These are phyloP conservation scores for Entamoeba moshkovskii DNA, from an alignment of 208 protist genomes.

Conservation along the genomic window DNA sequence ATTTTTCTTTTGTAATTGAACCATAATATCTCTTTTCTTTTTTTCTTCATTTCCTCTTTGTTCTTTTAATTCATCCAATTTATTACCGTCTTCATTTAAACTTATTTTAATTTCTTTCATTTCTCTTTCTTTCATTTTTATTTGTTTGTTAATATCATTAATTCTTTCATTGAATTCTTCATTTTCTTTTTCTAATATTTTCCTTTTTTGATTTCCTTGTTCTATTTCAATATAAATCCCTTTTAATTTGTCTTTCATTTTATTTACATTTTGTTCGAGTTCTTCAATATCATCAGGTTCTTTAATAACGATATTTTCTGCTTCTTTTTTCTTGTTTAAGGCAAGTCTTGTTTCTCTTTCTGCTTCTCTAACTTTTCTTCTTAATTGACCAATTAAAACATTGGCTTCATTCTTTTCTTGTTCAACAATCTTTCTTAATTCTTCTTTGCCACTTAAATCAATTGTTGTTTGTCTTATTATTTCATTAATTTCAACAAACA, in stretches of 20 bases:
- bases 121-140: background rate
- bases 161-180: background rate
- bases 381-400: background rate
- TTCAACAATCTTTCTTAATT: background rate
- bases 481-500: background rate
- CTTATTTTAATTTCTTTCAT: background rate
- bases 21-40: background rate
- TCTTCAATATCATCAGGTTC: background rate
- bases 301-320: background rate
- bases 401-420: background rate
- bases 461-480: background rate
- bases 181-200: background rate
- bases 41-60: background rate
- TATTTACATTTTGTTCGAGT: background rate
- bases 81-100: background rate
- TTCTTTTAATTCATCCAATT: background rate
- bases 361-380: background rate
- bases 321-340: background rate
- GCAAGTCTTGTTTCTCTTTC: background rate
- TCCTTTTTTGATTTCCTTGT: background rate
- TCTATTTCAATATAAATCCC: background rate
- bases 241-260: background rate
- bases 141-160: background rate
- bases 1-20: background rate
- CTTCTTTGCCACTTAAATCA: background rate